phyloP scores from a whole-genome alignment of 306 rosid species.

The Carpinus fangiana region DNA sequence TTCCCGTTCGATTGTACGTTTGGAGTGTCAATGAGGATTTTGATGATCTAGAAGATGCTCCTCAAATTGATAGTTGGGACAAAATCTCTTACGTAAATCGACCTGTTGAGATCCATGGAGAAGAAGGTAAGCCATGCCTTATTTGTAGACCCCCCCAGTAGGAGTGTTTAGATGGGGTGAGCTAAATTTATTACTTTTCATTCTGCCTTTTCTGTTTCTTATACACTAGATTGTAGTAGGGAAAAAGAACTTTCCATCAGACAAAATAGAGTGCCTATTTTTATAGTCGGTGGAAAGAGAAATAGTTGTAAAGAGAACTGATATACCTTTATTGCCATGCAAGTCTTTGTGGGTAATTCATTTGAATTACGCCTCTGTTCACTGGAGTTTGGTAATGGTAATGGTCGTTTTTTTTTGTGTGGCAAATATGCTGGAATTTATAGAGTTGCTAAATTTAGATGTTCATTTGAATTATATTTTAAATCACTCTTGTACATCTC shows the following conservation, averaged over 20 bases:
- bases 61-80: constrained; percentile 84
- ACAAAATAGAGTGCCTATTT: not conserved
- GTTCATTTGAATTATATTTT: too few species aligned
- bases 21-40: constrained; percentile 65
- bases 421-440: too few species aligned
- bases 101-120: constrained; percentile 71
- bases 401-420: too few species aligned
- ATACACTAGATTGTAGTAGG: constrained; percentile 4
- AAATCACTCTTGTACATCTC: too few species aligned
- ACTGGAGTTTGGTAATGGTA: too few species aligned
- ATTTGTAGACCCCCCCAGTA: not conserved
- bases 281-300: not conserved
- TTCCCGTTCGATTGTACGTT: constrained; percentile 80
- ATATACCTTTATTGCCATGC: not conserved
- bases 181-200: constrained; percentile 2
- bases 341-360: not conserved
- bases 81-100: constrained; percentile 79
- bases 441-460: too few species aligned
- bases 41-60: constrained; percentile 79
- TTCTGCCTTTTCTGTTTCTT: not conserved
- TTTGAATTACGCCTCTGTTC: too few species aligned
- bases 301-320: not conserved
- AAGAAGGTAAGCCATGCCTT: constrained; percentile 57
- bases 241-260: not conserved
- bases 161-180: constrained; percentile 14